Evolutionary conservation across 306 rosid genomes (phyloP), one percentile per base, ranked within the genome.

Genomic region (Quercus mongolica): DNA sequence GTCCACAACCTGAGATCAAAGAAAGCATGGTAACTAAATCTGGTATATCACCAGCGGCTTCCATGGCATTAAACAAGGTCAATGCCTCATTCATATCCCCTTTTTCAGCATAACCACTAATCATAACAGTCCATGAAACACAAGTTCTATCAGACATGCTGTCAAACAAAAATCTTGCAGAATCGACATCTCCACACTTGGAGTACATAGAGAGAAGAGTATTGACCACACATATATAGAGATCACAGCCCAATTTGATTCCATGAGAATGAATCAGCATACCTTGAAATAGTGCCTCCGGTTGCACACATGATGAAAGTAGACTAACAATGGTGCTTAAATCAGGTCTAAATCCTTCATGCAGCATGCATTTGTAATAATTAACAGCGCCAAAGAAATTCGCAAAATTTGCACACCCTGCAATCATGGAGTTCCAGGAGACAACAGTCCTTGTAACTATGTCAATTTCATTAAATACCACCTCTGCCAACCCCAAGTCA

Each of bases 51-150:
- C 88, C 85, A 1, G 80, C 56, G 33, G 82, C 85, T 83, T 87
- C 97, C 94, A 90, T 92, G 51, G 81, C 68, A 78, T 81, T 71
- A 83, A 90, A 90, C 79, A 92, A 78, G 25, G 78, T 5, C 67
- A 88, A 77, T 0, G 92, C 92, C 84, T 90, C 89, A 4, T 82
- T 65, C 78, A 88, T 76, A 38, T 80, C 74, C 73, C 94, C 91
- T 77, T 76, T 83, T 73, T 90, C 88, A 55, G 91, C 81, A 69
- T 90, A 92, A 21, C 91, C 91, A 54, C 90, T 85, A 82, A 92
- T 87, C 83, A 92, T 85, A 75, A 86, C 88, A 70, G 85, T 92
- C 97, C 97, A 92, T 6, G 94, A 88, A 79, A 92, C 92, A 76
- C 92, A 82, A 49, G 92, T 90, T 78, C 87, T 87, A 46, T 46